A percentile compares a stretch with the other conserved stretches of the same genome.
Evolutionary conservation across 2,329 filamentous ascomycete genomes (phyloP).

Genomic region (Huntiella moniliformis): DNA sequence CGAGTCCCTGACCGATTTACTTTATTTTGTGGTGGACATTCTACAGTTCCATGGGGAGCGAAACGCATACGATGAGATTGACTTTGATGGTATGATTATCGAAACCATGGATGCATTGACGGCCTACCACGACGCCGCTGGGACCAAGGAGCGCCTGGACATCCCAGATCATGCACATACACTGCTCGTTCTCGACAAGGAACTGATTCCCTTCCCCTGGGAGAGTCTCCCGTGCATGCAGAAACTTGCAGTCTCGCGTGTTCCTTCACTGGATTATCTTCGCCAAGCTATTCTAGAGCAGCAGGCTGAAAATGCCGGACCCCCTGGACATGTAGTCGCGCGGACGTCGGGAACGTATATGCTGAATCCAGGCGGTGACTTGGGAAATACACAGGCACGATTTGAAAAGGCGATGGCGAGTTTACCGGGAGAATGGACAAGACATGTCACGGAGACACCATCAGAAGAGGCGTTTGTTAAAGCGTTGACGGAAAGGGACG

Average conservation of each 20-base stretch:
- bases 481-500: conserved; percentile 44
- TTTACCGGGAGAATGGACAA: conserved; percentile 52
- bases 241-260: conserved; percentile 59
- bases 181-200: conserved; percentile 78
- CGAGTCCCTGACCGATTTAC: conserved; percentile 72
- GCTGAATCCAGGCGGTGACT: conserved; percentile 73
- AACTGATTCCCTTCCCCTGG: conserved; percentile 84
- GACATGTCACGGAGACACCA: conserved; percentile 50
- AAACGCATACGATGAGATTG: conserved; percentile 94
- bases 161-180: conserved; percentile 43
- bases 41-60: conserved; percentile 90
- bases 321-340: conserved; percentile 34
- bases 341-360: conserved; percentile 50
- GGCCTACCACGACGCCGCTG: conserved; percentile 45
- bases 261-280: conserved; percentile 71
- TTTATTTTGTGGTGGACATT: conserved; percentile 94
- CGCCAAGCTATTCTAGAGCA: conserved; percentile 52
- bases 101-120: conserved; percentile 72
- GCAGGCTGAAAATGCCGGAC: not conserved
- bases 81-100: conserved; percentile 80
- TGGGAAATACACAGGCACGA: conserved; percentile 58
- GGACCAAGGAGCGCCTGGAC: conserved; percentile 15
- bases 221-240: conserved; percentile 81
- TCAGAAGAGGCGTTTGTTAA: conserved; percentile 58
- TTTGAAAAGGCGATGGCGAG: conserved; percentile 36